Percentiles rank a stretch among this genome's conserved stretches.
Evolutionary conservation across 768 basidiomycete species (phyloP).

Genomic region (Phaeotremella skinneri): DNA sequence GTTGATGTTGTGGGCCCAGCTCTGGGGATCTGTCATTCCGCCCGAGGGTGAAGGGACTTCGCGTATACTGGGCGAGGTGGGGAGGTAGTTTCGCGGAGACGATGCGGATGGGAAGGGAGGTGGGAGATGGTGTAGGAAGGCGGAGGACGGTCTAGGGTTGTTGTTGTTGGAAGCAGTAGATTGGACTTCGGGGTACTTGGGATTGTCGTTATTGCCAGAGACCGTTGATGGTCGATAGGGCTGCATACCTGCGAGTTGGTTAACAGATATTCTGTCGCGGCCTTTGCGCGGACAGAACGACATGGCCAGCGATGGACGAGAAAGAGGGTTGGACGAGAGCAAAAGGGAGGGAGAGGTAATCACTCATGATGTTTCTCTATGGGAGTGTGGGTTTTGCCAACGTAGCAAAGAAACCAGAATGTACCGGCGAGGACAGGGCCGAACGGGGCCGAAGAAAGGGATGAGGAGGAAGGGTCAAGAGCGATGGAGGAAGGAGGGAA

Average conservation of each 20-base stretch:
- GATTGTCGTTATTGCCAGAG: background rate
- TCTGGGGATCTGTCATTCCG: conserved; percentile 29
- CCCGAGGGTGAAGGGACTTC: conserved; percentile 23
- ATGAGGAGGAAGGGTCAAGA: no score
- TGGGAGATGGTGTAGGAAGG: conserved; percentile 25
- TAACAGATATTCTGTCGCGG: conserved; percentile 1
- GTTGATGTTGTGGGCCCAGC: conserved; percentile 14
- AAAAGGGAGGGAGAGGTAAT: background rate
- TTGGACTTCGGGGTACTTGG: background rate
- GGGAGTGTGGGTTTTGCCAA: background rate
- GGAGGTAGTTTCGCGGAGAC: conserved; percentile 19
- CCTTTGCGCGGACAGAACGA: background rate
- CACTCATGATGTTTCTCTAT: background rate
- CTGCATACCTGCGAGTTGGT: conserved; percentile 1
- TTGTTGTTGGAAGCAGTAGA: background rate
- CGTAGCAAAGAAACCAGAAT: no score
- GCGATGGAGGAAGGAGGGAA: no score
- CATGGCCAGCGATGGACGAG: background rate
- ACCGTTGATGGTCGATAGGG: background rate
- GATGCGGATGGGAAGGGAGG: conserved; percentile 26
- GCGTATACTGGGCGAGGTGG: conserved; percentile 20
- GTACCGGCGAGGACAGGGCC: background rate
- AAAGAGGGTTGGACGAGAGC: background rate
- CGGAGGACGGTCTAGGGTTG: background rate
- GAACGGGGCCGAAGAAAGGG: background rate